Evolutionary conservation across 768 basidiomycete species (phyloP).

Genomic region (Phanerochaete sordida): DNA sequence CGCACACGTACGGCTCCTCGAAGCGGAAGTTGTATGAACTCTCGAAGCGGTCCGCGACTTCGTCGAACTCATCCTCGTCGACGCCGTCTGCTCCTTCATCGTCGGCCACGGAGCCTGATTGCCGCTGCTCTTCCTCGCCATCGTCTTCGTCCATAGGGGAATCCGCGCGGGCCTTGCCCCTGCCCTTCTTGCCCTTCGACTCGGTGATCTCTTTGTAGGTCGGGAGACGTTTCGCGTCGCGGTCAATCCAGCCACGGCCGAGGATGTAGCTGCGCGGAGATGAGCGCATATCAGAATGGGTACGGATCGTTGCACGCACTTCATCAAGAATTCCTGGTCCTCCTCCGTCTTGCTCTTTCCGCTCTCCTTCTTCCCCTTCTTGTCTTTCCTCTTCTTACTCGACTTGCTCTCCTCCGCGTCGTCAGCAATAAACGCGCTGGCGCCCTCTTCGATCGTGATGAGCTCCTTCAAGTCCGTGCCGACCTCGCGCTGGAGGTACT

Average conservation of each 20-base stretch:
- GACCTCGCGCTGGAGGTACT: constrained; percentile 78
- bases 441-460: constrained; percentile 49
- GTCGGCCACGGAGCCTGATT: constrained; percentile 21
- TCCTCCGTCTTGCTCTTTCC: constrained; percentile 50
- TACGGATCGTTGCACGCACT: constrained; percentile 52
- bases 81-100: constrained; percentile 27
- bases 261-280: constrained; percentile 97
- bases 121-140: constrained; percentile 30
- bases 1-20: constrained; percentile 77
- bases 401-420: constrained; percentile 25
- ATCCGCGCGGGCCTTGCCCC: constrained; percentile 17
- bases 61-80: constrained; percentile 84
- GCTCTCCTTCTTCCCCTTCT: constrained; percentile 30
- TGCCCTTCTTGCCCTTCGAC: constrained; percentile 27
- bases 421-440: constrained; percentile 16
- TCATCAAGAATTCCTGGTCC: constrained; percentile 87
- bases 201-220: constrained; percentile 79
- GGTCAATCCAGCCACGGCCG: constrained; percentile 97
- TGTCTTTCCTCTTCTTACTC: constrained; percentile 23
- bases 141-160: constrained; percentile 10
- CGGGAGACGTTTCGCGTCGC: constrained; percentile 65
- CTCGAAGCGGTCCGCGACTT: constrained; percentile 89
- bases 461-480: constrained; percentile 70
- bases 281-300: neutral
- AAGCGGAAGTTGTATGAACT: constrained; percentile 97